Base-by-base conservation (phyloP, 495 filamentous ascomycete genomes). In the Neurospora terricola region DNA sequence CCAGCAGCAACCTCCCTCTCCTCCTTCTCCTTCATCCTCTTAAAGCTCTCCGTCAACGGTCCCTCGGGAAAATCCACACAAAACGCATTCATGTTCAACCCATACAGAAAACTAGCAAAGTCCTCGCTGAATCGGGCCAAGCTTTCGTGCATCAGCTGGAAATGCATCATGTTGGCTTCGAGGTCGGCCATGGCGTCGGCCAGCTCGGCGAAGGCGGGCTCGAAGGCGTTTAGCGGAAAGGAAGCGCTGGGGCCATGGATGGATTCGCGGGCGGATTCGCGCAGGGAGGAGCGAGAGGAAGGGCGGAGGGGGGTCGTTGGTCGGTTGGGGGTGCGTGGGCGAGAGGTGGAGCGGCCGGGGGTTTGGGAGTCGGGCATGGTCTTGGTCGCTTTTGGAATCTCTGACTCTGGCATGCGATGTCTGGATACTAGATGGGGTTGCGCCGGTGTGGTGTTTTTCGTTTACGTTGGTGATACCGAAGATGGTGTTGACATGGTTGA, bases 31-130 rank as follows among this genome's bases (percentile, higher is more conserved):
- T 80, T 82, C 66, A 89, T 89, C 76, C 91, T 86, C 76, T 86
- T 87, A 76, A 96, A 97, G 3, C 93, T 96, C 72, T 88, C 87
- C n/a, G 84, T 37, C 70, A 87, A 77, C 10, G 87, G 86, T 2
- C 81, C 83, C 89, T 99, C 96, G 0, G 94, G 93, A 80, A 98
- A 98, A 83, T 98, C 96, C 43, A 98, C 94, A 80, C 96, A 99
- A 79, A 98, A 99, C 5, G 96, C 96, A 82, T 98, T 98, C 93
- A 99, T 96, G 76, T 98, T 98, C 81, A 99, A 79, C 4, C 96
- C 96, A 74, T 98, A 98, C 71, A 99, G 79, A 76, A 99, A 98
- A 78, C 90, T 92, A 0, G 94, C 95, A 80, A 99, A 99, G 81
- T 90, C 96, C 86, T 99, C 96, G 80, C 91, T 95, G 81, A 99